These are phyloP conservation scores for Nakazawaea ernobii DNA, from an alignment of 805 yeast species.

Conservation along the genomic window DNA sequence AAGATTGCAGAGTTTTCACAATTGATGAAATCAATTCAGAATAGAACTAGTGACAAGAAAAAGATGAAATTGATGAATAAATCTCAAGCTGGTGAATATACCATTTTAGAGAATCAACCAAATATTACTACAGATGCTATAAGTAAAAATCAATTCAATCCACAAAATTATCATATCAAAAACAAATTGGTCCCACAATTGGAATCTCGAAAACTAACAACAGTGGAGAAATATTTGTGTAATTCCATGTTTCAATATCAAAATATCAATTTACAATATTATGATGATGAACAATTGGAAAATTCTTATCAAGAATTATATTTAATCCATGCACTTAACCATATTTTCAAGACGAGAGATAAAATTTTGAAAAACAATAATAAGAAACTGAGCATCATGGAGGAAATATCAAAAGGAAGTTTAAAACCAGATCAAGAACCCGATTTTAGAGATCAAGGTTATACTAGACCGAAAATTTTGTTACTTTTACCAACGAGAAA, in stretches of 20 bases:
- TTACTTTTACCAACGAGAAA: conserved; percentile 82
- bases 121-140: conserved; percentile 10
- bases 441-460: conserved; percentile 88
- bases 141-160: conserved; percentile 4
- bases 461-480: conserved; percentile 85
- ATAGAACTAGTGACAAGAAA: conserved; percentile 18
- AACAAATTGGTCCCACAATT: conserved; percentile 31
- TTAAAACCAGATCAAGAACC: conserved; percentile 30
- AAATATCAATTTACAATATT: conserved; percentile 56
- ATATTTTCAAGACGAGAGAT: conserved; percentile 82
- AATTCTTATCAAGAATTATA: conserved; percentile 53
- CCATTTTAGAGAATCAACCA: conserved; percentile 7
- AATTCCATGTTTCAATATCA: conserved; percentile 68
- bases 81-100: conserved; percentile 6
- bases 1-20: conserved; percentile 21
- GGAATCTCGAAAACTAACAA: conserved; percentile 26
- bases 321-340: conserved; percentile 71
- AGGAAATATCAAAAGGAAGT: conserved; percentile 29
- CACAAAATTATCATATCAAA: conserved; percentile 37
- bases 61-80: conserved; percentile 10
- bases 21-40: conserved; percentile 24
- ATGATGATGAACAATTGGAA: conserved; percentile 36
- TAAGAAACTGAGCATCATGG: conserved; percentile 37
- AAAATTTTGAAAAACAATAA: conserved; percentile 72
- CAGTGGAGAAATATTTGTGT: conserved; percentile 46